Evolutionary conservation across 306 rosid species (phyloP).

Genomic region (Medicago ruthenica): DNA sequence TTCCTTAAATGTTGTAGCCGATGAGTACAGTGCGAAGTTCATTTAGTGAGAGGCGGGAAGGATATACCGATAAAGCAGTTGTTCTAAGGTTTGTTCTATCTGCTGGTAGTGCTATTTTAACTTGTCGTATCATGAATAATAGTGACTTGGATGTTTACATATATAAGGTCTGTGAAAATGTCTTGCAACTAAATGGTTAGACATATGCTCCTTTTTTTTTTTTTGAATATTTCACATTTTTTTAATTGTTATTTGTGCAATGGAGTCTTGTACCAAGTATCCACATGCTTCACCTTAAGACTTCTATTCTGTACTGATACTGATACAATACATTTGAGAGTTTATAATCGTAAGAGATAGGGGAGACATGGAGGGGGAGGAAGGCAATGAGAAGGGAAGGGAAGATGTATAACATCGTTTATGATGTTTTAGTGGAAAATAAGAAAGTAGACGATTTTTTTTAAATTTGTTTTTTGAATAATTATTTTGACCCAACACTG

Average conservation of each 20-base stretch:
- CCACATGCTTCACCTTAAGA: not conserved
- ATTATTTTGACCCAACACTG: not conserved
- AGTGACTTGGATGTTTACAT: conserved; percentile 12
- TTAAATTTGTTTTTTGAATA: not conserved
- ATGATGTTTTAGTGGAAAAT: not conserved
- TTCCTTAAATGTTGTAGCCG: conserved; percentile 62
- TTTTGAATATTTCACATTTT: not conserved
- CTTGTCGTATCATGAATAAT: conserved; percentile 14
- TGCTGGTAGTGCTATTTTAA: conserved; percentile 28
- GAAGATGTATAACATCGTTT: too few species aligned
- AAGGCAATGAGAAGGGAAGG: not conserved
- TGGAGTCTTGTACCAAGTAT: conserved; percentile 4
- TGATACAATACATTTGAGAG: not conserved
- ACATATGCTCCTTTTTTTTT: not conserved
- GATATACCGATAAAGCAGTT: conserved; percentile 93
- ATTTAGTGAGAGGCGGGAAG: conserved; percentile 84
- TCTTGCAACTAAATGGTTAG: conserved; percentile 26
- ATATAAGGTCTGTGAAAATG: conserved; percentile 10
- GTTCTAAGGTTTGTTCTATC: conserved; percentile 67
- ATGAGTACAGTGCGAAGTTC: conserved; percentile 82
- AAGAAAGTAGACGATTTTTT: too few species aligned
- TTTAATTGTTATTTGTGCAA: not conserved
- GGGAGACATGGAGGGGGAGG: not conserved
- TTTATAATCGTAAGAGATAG: not conserved
- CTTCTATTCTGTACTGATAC: not conserved